phyloP scores from a whole-genome alignment of 1,139 yeast species.

The Candida neerlandica region DNA sequence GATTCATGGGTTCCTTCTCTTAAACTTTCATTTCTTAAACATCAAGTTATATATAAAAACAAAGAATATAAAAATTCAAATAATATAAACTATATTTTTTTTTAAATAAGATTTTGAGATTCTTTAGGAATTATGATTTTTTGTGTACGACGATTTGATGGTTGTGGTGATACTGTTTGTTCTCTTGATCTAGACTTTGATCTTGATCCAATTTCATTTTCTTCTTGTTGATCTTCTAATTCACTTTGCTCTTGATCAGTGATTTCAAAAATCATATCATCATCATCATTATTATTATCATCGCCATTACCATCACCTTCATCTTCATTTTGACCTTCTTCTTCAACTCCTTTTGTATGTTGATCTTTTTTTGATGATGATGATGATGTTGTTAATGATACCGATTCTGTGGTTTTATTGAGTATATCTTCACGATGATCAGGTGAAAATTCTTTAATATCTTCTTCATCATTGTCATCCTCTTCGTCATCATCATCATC shows the following conservation, averaged over 20 bases:
- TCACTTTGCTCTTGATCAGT: constrained; percentile 20
- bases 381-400: constrained; percentile 5
- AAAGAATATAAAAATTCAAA: neutral
- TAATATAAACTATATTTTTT: neutral
- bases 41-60: neutral
- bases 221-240: constrained; percentile 1
- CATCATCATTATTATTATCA: constrained; percentile 18
- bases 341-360: too few species aligned
- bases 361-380: constrained; percentile 2
- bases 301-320: neutral
- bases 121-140: constrained; percentile 20
- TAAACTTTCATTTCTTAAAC: too few species aligned
- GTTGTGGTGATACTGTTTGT: constrained; percentile 1
- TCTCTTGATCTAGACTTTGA: neutral
- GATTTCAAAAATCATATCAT: constrained; percentile 42
- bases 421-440: neutral
- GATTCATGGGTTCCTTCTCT: too few species aligned
- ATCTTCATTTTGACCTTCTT: neutral
- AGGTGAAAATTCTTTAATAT: constrained; percentile 6
- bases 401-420: constrained; percentile 4
- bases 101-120: constrained; percentile 18
- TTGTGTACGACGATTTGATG: constrained; percentile 16
- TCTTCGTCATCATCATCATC: constrained; percentile 15
- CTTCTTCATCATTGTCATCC: constrained; percentile 6
- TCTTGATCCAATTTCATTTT: neutral